phyloP scores from a whole-genome alignment of 1,284 basidiomycete genomes.

The Mrakiaceae sp. region DNA sequence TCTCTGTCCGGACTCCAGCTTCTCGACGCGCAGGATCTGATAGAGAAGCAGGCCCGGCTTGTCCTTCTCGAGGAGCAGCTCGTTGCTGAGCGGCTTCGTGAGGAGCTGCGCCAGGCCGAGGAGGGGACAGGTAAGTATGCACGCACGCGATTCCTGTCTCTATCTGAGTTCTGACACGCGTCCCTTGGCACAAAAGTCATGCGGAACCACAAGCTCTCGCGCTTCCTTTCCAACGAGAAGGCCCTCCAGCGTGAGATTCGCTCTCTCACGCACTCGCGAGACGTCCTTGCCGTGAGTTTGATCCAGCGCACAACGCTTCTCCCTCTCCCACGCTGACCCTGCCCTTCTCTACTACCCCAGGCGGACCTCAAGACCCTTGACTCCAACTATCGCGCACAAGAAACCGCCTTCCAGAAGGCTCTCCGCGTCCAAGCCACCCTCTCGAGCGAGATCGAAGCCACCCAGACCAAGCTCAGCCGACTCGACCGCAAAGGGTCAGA shows the following conservation, averaged over 20 bases:
- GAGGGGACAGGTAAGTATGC: not conserved
- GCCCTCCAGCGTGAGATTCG: not conserved
- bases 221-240: not conserved
- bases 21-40: not conserved
- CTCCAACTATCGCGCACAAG: not conserved
- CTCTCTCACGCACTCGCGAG: not conserved
- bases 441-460: no score
- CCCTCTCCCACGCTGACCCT: no score
- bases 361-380: not conserved
- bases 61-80: conserved; percentile 2
- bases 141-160: not conserved
- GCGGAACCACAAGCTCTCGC: conserved; percentile 11
- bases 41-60: conserved; percentile 1
- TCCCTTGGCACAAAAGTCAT: not conserved
- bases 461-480: no score
- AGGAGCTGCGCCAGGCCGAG: not conserved
- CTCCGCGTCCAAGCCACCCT: no score
- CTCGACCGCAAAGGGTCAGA: no score
- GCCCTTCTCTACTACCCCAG: not conserved
- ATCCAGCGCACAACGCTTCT: not conserved
- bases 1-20: not conserved
- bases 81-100: not conserved
- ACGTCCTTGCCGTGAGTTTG: not conserved
- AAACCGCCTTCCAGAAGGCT: not conserved
- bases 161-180: not conserved